phyloP scores from a whole-genome alignment of 371 early-diverging fungal genomes.

The Rhizopus arrhizus region DNA sequence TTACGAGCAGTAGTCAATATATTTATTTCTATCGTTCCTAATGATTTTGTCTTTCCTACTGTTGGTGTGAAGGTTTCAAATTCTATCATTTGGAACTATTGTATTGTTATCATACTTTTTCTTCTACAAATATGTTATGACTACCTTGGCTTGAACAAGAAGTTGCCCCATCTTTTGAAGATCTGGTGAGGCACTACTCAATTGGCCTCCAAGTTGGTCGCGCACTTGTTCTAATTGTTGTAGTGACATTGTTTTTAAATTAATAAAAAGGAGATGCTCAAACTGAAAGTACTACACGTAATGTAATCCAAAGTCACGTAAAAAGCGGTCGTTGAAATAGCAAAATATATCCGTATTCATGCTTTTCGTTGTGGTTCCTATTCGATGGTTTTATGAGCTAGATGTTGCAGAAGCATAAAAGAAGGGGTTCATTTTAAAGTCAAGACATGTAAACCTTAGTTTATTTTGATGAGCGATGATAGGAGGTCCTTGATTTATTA shows the following conservation, averaged over 20 bases:
- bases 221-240: slow-evolving; percentile 45
- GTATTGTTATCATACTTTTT: neutral
- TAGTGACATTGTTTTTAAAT: slow-evolving; percentile 19
- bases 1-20: slow-evolving; percentile 73
- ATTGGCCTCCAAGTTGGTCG: slow-evolving; percentile 63
- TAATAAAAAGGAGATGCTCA: slow-evolving; percentile 16
- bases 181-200: slow-evolving; percentile 70
- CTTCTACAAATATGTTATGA: neutral
- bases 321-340: neutral
- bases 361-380: too few relatives aligned
- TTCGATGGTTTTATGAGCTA: too few relatives aligned
- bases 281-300: neutral
- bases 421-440: too few relatives aligned
- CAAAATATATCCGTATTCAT: too few relatives aligned
- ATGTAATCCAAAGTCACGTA: slow-evolving; percentile 14
- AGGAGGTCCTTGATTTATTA: too few relatives aligned
- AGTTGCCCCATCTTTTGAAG: slow-evolving; percentile 72
- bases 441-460: too few relatives aligned
- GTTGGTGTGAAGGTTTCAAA: slow-evolving; percentile 71
- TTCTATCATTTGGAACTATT: slow-evolving; percentile 75
- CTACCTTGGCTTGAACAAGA: slow-evolving; percentile 81
- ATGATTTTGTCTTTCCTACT: slow-evolving; percentile 44
- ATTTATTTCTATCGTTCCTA: slow-evolving; percentile 41
- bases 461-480: too few relatives aligned
- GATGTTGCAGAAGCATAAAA: too few relatives aligned